Percentiles rank a stretch among this genome's conserved stretches.
These are phyloP conservation scores for Calonectria pseudoturangicola DNA, from an alignment of 2,329 filamentous ascomycete species.

Conservation along the genomic window DNA sequence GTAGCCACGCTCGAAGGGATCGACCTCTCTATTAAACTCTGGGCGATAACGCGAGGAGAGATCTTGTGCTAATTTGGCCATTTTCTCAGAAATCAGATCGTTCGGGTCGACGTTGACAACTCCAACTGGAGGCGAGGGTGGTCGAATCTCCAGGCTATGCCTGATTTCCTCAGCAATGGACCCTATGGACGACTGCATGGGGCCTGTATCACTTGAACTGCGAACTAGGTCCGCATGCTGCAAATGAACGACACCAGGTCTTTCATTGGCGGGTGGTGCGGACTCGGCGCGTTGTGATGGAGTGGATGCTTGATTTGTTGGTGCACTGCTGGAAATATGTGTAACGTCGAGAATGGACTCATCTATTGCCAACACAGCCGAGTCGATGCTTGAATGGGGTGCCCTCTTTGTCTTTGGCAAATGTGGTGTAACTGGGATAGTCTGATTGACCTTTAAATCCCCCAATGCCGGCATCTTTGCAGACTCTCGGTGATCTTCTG, in stretches of 20 bases:
- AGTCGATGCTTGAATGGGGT: slow-evolving; percentile 30
- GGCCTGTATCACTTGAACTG: slow-evolving; percentile 58
- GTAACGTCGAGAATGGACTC: slow-evolving; percentile 53
- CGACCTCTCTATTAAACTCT: slow-evolving; percentile 52
- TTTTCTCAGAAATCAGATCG: slow-evolving; percentile 74
- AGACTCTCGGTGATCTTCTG: slow-evolving; percentile 37
- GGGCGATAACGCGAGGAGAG: slow-evolving; percentile 74
- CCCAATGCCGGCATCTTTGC: slow-evolving; percentile 14
- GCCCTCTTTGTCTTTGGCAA: slow-evolving; percentile 1
- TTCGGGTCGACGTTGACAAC: slow-evolving; percentile 64
- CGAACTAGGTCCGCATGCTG: slow-evolving; percentile 49
- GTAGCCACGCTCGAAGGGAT: slow-evolving; percentile 83
- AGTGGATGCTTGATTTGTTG: slow-evolving; percentile 42
- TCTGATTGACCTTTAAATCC: slow-evolving; percentile 32
- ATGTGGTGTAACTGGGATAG: slow-evolving; percentile 54
- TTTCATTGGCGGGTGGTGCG: slow-evolving; percentile 57
- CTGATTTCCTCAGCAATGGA: slow-evolving; percentile 48
- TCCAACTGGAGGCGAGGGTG: slow-evolving; percentile 72
- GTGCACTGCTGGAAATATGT: slow-evolving; percentile 58
- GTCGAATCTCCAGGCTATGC: slow-evolving; percentile 68
- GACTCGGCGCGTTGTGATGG: slow-evolving; percentile 55
- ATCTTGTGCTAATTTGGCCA: slow-evolving; percentile 71
- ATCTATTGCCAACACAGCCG: slow-evolving; percentile 36
- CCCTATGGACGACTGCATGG: slow-evolving; percentile 39
- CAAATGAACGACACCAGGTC: slow-evolving; percentile 45